phyloP scores from a whole-genome alignment of 257 asterid species.

The Agastache rugosa region DNA sequence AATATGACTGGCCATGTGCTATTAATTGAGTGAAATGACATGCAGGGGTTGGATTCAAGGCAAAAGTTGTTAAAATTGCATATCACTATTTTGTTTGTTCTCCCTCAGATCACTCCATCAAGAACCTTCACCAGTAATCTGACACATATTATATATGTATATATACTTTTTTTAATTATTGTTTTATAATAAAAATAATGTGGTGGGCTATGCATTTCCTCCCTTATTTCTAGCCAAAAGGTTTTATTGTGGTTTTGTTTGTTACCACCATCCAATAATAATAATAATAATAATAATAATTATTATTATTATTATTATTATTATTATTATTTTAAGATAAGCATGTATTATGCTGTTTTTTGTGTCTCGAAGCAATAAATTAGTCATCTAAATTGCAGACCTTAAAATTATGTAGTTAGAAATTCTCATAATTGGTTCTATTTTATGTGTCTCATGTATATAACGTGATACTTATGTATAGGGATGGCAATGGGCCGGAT shows the following conservation, averaged over 20 bases:
- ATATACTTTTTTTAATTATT: neutral
- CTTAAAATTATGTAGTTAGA: no score
- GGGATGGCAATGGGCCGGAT: no score
- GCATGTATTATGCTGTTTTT: neutral
- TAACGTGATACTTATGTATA: no score
- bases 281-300: no score
- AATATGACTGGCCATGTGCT: constrained; percentile 30
- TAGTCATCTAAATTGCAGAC: no score
- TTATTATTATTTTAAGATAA: neutral
- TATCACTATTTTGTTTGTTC: constrained; percentile 48
- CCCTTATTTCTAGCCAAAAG: neutral
- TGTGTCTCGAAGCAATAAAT: no score
- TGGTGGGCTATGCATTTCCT: constrained; percentile 22
- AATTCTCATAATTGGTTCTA: no score
- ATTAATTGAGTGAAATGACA: constrained; percentile 51
- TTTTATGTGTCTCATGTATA: no score
- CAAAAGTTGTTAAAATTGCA: constrained; percentile 54
- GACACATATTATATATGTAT: neutral
- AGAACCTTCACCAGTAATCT: constrained; percentile 25
- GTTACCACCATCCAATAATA: constrained; percentile 13
- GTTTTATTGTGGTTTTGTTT: neutral
- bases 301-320: neutral
- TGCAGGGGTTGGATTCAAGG: constrained; percentile 43
- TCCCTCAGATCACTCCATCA: constrained; percentile 32
- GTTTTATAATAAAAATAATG: neutral